Evolutionary conservation across 192 early-diverging fungal species (phyloP).

Genomic region (Nowakowskiella sp.): DNA sequence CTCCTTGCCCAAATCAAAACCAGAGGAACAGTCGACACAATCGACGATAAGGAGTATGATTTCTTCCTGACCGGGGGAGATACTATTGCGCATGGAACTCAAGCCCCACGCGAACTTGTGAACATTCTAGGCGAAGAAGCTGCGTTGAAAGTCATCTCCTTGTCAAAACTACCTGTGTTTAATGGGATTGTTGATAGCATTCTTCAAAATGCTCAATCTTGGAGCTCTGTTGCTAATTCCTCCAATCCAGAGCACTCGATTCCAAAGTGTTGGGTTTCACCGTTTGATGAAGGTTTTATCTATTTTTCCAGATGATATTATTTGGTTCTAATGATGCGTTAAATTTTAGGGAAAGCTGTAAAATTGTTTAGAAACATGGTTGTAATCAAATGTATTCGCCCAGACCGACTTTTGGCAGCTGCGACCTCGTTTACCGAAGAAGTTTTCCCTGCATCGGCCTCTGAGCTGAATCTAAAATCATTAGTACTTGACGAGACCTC

Average conservation of each 20-base stretch:
- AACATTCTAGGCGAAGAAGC: conserved; percentile 22
- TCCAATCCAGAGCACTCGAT: conserved; percentile 24
- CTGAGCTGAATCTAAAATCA: conserved; percentile 60
- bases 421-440: conserved; percentile 61
- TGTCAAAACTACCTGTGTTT: conserved; percentile 6
- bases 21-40: conserved; percentile 41
- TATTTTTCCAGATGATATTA: not conserved
- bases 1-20: conserved; percentile 82
- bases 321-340: not conserved
- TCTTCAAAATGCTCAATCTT: conserved; percentile 15
- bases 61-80: conserved; percentile 59
- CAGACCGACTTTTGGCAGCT: conserved; percentile 78
- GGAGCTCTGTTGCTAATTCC: conserved; percentile 26
- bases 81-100: conserved; percentile 15
- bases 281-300: conserved; percentile 12
- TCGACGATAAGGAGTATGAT: conserved; percentile 61
- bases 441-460: conserved; percentile 48
- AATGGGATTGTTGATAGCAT: conserved; percentile 10
- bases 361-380: conserved; percentile 67
- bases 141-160: conserved; percentile 2
- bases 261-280: conserved; percentile 20
- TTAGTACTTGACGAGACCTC: conserved; percentile 66
- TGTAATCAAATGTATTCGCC: conserved; percentile 75
- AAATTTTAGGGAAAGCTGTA: conserved; percentile 28
- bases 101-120: conserved; percentile 4